These are phyloP conservation scores for Eleusine indica DNA, from an alignment of 176 grass and related monocot species.

Conservation along the genomic window DNA sequence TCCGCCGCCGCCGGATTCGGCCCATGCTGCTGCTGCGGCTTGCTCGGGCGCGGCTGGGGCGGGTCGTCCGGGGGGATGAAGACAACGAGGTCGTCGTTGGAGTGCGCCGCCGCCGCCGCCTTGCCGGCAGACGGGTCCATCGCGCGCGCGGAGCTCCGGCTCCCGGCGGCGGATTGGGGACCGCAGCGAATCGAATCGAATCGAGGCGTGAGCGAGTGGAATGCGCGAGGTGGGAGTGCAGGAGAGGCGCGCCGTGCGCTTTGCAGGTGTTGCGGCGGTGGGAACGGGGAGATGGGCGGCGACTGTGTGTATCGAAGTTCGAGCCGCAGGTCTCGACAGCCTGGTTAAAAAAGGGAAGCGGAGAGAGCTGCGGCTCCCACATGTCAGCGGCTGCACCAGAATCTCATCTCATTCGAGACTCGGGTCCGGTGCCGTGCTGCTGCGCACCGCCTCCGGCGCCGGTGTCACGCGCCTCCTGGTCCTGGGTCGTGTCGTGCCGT, in stretches of 20 bases:
- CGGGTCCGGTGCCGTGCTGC: neutral
- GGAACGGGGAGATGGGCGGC: neutral
- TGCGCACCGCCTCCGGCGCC: neutral
- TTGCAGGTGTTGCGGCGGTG: neutral
- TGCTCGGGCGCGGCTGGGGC: neutral
- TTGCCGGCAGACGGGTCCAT: constrained; percentile 30
- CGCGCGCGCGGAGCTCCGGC: neutral
- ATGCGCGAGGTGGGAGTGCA: neutral
- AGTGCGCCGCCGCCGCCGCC: neutral
- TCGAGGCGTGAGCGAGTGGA: neutral
- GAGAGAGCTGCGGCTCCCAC: neutral
- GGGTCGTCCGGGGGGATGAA: constrained; percentile 40
- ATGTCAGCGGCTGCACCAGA: too few relatives aligned
- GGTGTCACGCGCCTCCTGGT: neutral
- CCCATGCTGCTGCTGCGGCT: neutral
- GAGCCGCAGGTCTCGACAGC: neutral
- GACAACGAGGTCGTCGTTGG: constrained; percentile 45
- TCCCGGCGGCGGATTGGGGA: neutral
- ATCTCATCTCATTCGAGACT: too few relatives aligned
- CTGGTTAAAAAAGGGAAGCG: neutral
- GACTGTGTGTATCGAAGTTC: neutral
- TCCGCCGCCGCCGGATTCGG: neutral
- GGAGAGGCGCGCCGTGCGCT: neutral
- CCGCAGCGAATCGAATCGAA: neutral
- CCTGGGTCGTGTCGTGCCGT: neutral